A percentile compares a stretch with the other conserved stretches of the same genome.
phyloP scores from a whole-genome alignment of 2,329 filamentous ascomycete species.

The Penicillium rolfsii region DNA sequence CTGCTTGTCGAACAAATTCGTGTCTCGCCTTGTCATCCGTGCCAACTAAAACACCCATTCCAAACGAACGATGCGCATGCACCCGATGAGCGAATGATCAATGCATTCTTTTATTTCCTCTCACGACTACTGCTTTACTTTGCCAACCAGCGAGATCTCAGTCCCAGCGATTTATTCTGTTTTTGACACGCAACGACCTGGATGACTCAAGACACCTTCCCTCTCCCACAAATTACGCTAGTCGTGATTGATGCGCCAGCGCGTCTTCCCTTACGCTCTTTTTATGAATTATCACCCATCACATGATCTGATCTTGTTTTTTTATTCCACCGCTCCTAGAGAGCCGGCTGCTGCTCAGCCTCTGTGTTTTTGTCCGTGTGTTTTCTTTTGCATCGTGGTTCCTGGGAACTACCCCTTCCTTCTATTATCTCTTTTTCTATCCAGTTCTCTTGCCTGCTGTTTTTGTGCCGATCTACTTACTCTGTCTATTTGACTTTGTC shows the following conservation, averaged over 20 bases:
- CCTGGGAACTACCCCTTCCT: conserved; percentile 21
- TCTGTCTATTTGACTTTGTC: conserved; percentile 26
- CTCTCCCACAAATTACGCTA: conserved; percentile 23
- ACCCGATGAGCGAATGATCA: conserved; percentile 33
- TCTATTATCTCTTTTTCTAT: conserved; percentile 22
- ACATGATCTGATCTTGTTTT: conserved; percentile 1
- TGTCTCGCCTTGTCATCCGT: conserved; percentile 93
- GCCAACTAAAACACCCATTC: conserved; percentile 66
- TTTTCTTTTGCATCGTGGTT: conserved; percentile 19
- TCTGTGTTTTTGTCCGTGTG: background rate
- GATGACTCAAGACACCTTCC: conserved; percentile 30
- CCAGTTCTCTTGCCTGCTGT: conserved; percentile 11
- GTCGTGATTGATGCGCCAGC: conserved; percentile 31
- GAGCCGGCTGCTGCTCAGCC: conserved; percentile 12
- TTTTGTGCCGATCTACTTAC: conserved; percentile 4
- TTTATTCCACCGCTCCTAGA: conserved; percentile 16
- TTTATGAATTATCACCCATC: conserved; percentile 14
- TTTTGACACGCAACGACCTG: conserved; percentile 23
- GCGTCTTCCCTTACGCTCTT: conserved; percentile 22
- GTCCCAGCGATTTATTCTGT: conserved; percentile 21
- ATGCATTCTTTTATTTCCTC: conserved; percentile 11
- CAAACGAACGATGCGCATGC: conserved; percentile 25
- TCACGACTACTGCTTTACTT: conserved; percentile 30
- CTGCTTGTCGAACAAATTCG: conserved; percentile 93
- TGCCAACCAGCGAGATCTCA: conserved; percentile 24